These are phyloP conservation scores for Mikania micrantha DNA, from an alignment of 129 eudicot species.

Conservation along the genomic window DNA sequence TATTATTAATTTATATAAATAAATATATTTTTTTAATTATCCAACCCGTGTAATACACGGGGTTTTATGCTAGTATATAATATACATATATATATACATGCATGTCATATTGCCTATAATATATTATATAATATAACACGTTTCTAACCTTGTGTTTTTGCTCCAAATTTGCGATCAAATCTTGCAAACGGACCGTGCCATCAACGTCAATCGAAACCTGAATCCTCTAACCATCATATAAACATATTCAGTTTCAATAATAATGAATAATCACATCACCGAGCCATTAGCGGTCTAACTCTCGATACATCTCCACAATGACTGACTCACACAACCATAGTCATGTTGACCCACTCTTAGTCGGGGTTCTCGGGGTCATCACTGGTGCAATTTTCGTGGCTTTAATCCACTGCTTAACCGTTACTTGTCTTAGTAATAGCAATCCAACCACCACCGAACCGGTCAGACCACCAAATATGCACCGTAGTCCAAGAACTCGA, in stretches of 20 bases:
- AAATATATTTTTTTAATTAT: too few species aligned
- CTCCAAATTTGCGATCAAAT: constrained; percentile 31
- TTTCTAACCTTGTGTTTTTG: neutral
- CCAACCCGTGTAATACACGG: too few species aligned
- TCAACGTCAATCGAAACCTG: constrained; percentile 22
- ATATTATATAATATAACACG: neutral
- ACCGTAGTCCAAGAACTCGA: constrained; percentile 1
- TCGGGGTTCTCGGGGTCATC: constrained; percentile 57
- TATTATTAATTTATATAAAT: too few species aligned
- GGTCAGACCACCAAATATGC: constrained; percentile 3
- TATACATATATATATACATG: neutral
- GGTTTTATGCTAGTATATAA: neutral
- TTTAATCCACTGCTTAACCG: constrained; percentile 40
- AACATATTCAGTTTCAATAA: neutral
- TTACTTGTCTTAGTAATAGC: constrained; percentile 21
- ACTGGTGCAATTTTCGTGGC: constrained; percentile 54
- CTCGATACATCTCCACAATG: neutral
- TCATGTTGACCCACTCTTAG: constrained; percentile 36
- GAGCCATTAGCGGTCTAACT: neutral
- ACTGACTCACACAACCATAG: constrained; percentile 12
- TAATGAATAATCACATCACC: neutral
- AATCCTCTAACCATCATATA: neutral
- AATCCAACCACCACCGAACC: constrained; percentile 5
- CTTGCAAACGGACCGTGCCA: constrained; percentile 28
- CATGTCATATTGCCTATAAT: neutral